Evolutionary conservation across 768 basidiomycete genomes (phyloP).

Genomic region (Suillus sp.): DNA sequence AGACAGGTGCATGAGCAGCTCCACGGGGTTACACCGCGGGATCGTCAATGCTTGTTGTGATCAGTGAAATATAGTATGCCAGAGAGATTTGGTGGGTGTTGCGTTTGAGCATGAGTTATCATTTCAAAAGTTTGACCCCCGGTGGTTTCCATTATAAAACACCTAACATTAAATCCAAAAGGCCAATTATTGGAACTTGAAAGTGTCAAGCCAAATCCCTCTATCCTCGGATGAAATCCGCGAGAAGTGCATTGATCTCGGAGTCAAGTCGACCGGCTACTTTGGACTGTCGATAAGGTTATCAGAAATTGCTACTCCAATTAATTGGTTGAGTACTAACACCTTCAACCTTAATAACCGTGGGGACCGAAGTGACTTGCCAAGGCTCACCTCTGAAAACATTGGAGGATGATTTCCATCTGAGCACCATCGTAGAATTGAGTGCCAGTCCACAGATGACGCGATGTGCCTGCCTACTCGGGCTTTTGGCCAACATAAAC

Average conservation of each 20-base stretch:
- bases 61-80: not conserved
- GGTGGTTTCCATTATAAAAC: not conserved
- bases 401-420: conserved; percentile 68
- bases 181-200: not conserved
- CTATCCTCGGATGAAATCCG: conserved; percentile 4
- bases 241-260: not conserved
- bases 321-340: conserved; percentile 40
- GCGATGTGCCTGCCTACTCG: conserved; percentile 47
- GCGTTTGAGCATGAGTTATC: not conserved
- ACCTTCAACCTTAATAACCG: conserved; percentile 60
- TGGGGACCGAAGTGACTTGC: conserved; percentile 61
- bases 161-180: not conserved
- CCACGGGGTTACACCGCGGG: not conserved
- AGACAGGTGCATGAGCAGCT: not conserved
- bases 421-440: conserved; percentile 28
- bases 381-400: conserved; percentile 64
- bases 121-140: not conserved
- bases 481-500: conserved; percentile 68
- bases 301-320: not conserved
- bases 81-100: not conserved
- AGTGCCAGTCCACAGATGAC: conserved; percentile 4
- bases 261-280: conserved; percentile 5
- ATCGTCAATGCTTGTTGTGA: not conserved
- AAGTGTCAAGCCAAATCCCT: not conserved
- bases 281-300: not conserved